Evolutionary conservation across 164 flowering plant species (phyloP), one percentile per base, ranked within the genome.

Genomic region (Malania oleifera): DNA sequence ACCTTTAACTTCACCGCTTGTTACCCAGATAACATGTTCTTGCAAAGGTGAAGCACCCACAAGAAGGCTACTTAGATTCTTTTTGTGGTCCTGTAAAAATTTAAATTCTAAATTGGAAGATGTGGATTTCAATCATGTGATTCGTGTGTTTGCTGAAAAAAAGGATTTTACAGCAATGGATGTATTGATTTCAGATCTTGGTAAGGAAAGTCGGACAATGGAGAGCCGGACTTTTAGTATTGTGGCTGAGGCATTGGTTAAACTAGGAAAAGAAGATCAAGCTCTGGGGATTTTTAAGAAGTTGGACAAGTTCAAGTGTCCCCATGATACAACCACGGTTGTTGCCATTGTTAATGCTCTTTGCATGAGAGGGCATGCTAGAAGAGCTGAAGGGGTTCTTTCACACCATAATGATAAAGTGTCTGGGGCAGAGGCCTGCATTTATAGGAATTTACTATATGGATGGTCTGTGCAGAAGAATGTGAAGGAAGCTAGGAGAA

Each of bases 261-360:
- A 73, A 47, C 26, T 74, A 27, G 84, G 86, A 18, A 79, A 71
- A 70, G 89, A 79, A 70, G 86, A 85, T 59, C 78, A 85, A 15
- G 96, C 91, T 14, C 64, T 86, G 63, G 83, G 90, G 14, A 59
- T 86, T 27, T 86, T 86, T 63, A 89, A 86, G 77, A 86, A 75
- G 75, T 73, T 83, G 74, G 76, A 77, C 5, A 72, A 72, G 66
- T 86, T 78, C 70, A 80, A 71, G 51, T 86, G 96, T 50, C 52
- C 74, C 0, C 73, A 62, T 46, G 84, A 89, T 67, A 50, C 60
- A 29, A 46, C 26, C 15, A 70, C 75, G 5, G 80, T 89, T 12
- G 61, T 67, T 18, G 77, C 79, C 7, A 78, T 86, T 64, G 82
- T 86, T 53, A 72, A 54, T 55, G 86, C 91, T 1, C 83, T 89